Base-by-base conservation (phyloP, 169 alveolate genomes). In the Sarcocystis neurona region DNA sequence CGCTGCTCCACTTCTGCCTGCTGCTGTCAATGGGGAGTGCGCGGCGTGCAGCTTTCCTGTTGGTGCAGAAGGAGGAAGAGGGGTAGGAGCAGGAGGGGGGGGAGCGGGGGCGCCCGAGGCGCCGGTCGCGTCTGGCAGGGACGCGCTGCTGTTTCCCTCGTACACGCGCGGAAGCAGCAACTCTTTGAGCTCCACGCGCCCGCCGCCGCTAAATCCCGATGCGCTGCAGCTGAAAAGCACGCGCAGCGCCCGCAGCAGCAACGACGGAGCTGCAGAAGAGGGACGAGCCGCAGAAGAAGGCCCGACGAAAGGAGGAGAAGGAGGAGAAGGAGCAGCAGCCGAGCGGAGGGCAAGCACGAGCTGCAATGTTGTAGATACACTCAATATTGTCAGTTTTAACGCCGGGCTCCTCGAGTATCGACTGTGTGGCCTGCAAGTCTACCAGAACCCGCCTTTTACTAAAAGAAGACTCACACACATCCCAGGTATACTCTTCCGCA, bases 391-490 rank as follows among this genome's bases (percentile, higher is more conserved):
- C 34, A 30, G 46, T 27, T 96, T 96, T 84, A 96, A 96, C 90
- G 95, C 97, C 66, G 98, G 98, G 23, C 94, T 96, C 27, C 93
- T 96, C 39, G 98, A 96, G 90, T 95, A 95, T 86, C 94, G 96
- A 85, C 91, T 96, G 70, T 94, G 94, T 78, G 98, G 98, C 63
- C 72, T 95, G 6, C 93, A 94, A 58, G 79, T 96, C 58, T 96
- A 96, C 93, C 97, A 96, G 75, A 96, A 96, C 79, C 98, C 98
- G 30, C 98, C 97, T 39, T 96, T 94, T 89, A 96, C 98, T 44
- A 92, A 94, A 60, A 94, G 92, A 58, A 91, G 98, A 37, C 93
- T 96, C 37, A 87, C 82, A 41, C 97, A 96, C 85, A 94, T 96
- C 60, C 98, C 98, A n/a, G 90, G 94, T 90, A 90, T 34, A 3